Conservation (phyloP, 2,329 filamentous ascomycete species). For the Allantophomopsis lycopodina region DNA sequence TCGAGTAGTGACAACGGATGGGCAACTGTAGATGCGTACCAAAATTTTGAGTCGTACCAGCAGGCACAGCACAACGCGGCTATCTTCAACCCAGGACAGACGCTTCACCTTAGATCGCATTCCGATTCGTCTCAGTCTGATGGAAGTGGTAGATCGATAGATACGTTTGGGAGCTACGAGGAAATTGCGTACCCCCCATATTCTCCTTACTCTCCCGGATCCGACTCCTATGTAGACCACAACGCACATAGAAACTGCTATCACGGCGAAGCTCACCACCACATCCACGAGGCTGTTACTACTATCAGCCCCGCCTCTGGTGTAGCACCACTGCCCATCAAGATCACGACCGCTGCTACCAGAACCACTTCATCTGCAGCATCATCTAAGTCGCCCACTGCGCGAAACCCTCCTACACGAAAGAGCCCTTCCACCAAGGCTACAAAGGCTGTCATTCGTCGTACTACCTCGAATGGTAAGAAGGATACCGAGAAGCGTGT, state of each 20-base stretch:
- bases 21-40: constrained; percentile 66
- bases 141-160: constrained; percentile 40
- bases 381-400: constrained; percentile 46
- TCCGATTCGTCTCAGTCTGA: constrained; percentile 77
- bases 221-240: constrained; percentile 57
- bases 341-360: constrained; percentile 40
- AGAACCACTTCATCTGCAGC: constrained; percentile 40
- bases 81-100: constrained; percentile 87
- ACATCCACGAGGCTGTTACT: constrained; percentile 31
- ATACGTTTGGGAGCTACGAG: constrained; percentile 62
- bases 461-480: constrained; percentile 57
- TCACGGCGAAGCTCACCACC: constrained; percentile 37
- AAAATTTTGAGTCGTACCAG: constrained; percentile 54
- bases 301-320: constrained; percentile 54
- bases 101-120: constrained; percentile 73
- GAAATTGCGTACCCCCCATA: constrained; percentile 58
- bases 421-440: constrained; percentile 52
- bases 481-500: constrained; percentile 89
- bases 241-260: constrained; percentile 45
- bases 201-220: constrained; percentile 72
- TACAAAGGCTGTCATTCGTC: constrained; percentile 73
- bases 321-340: constrained; percentile 57
- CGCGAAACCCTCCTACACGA: constrained; percentile 58
- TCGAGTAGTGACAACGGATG: constrained; percentile 81
- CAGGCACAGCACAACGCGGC: constrained; percentile 37